Evolutionary conservation across 2,329 filamentous ascomycete species (phyloP).

Genomic region (Aspergillus neoniger): DNA sequence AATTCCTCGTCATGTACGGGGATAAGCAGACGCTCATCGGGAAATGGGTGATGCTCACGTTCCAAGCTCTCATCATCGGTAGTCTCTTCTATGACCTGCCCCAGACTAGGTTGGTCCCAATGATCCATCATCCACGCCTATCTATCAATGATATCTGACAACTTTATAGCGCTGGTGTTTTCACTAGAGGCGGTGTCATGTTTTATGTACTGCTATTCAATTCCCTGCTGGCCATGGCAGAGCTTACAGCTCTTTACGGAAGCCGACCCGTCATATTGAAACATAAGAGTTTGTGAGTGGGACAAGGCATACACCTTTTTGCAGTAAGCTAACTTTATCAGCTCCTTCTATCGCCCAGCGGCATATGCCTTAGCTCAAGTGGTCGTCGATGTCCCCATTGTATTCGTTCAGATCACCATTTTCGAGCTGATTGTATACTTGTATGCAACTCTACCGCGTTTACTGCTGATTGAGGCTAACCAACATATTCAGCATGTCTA

Average conservation of each 20-base stretch:
- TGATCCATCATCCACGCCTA: not conserved
- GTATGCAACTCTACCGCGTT: constrained; percentile 23
- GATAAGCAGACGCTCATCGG: constrained; percentile 53
- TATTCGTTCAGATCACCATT: constrained; percentile 59
- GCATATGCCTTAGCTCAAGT: constrained; percentile 62
- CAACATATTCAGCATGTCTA: constrained; percentile 49
- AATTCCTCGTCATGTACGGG: constrained; percentile 57
- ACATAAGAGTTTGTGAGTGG: constrained; percentile 64
- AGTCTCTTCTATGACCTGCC: constrained; percentile 58
- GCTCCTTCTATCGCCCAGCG: constrained; percentile 65
- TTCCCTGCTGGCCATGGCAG: constrained; percentile 61
- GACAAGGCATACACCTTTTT: too few species aligned
- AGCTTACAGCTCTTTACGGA: constrained; percentile 62
- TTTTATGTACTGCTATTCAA: constrained; percentile 67
- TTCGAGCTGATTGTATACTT: constrained; percentile 66
- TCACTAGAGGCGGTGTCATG: constrained; percentile 61
- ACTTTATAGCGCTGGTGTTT: constrained; percentile 51
- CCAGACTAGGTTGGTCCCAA: constrained; percentile 42
- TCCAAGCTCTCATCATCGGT: constrained; percentile 49
- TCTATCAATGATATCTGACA: not conserved
- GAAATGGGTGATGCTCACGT: constrained; percentile 54
- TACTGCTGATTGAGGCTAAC: constrained; percentile 9
- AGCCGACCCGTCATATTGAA: constrained; percentile 68
- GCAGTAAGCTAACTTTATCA: constrained; percentile 22
- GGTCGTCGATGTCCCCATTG: constrained; percentile 59